Evolutionary conservation across 371 early-diverging fungal genomes (phyloP), one percentile per base, ranked within the genome.

Genomic region (Apophysomyces elegans): DNA sequence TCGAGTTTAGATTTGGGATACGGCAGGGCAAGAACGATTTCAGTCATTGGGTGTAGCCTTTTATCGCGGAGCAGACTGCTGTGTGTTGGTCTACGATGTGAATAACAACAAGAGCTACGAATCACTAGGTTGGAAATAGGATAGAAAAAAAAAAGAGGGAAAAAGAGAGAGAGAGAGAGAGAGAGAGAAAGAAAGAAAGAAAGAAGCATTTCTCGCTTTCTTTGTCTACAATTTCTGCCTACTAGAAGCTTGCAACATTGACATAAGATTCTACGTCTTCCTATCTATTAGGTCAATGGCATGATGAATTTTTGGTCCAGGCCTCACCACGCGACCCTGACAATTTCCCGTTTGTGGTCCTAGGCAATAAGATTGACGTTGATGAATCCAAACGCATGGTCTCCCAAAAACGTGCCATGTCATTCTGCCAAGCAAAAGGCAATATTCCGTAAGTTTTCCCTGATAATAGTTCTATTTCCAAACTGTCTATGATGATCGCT

Each of bases 51-150:
- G 99, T 46, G 98, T 96, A 58, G 95, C 94, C 14, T 99, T 97
- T 73, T 99, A 98, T 81, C 91, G 99, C 64, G 99, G 99, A 44
- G 99, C 99, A n/a, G 99, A 99, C 81, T 99, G 99, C 81, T 99
- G 99, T 71, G 96, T 99, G 45, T 87, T 99, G 45, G 95, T 95
- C 26, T 99, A 93, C 76, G 99, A 99, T 71, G 96, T 99, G 62
- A 97, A 93, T 74, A 96, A 96, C 76, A 88, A 87, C 60, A 93
- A 93, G 78, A 91, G 94, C 67, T 99, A 99, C 73, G 97, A 98
- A 73, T 93, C 94, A 41, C 83, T 99, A 73, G 96, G 96, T 80
- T 91, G 43, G 21, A 50, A 16, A 1, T 21, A 41, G n/a, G 18
- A 35, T 13, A 43, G 21, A 32, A 7, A 26, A 58, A 14, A 16